Conservation (phyloP, 1,139 yeast species). For the Yamadazyma triangularis region DNA sequence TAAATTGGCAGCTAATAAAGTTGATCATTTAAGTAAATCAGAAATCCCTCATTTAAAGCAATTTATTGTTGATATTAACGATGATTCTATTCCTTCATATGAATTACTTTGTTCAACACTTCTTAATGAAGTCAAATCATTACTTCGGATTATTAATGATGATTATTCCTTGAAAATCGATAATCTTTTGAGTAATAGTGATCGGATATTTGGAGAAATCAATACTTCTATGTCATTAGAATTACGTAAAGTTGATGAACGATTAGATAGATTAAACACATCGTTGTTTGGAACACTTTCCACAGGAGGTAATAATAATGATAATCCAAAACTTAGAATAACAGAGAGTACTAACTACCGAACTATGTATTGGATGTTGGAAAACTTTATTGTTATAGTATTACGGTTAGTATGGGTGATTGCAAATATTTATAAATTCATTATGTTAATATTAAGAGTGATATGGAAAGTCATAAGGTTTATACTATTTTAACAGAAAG, state of each 20-base stretch:
- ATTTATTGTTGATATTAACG: slow-evolving; percentile 26
- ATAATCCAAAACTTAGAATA: slow-evolving; percentile 17
- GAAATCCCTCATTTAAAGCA: slow-evolving; percentile 22
- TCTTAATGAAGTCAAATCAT: slow-evolving; percentile 32
- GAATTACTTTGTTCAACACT: slow-evolving; percentile 31
- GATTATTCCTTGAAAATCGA: slow-evolving; percentile 54
- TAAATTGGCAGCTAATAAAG: slow-evolving; percentile 13
- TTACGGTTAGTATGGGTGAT: slow-evolving; percentile 71
- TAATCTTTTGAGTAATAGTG: slow-evolving; percentile 63
- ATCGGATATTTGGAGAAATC: slow-evolving; percentile 75
- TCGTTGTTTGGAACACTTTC: slow-evolving; percentile 29
- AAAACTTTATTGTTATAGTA: slow-evolving; percentile 51
- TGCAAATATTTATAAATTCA: slow-evolving; percentile 50
- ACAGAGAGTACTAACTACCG: slow-evolving; percentile 12
- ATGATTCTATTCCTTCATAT: slow-evolving; percentile 32
- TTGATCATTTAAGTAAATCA: slow-evolving; percentile 18
- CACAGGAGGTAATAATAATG: slow-evolving; percentile 21
- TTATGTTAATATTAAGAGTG: slow-evolving; percentile 27
- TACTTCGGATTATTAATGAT: slow-evolving; percentile 38
- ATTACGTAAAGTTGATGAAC: slow-evolving; percentile 64
- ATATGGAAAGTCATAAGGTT: slow-evolving; percentile 37
- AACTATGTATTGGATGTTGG: slow-evolving; percentile 36
- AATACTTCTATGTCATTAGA: slow-evolving; percentile 76
- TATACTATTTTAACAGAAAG: slow-evolving; percentile 14
- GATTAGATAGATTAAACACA: slow-evolving; percentile 52